phyloP scores from a whole-genome alignment of 257 asterid species.

The Lycium ferocissimum region DNA sequence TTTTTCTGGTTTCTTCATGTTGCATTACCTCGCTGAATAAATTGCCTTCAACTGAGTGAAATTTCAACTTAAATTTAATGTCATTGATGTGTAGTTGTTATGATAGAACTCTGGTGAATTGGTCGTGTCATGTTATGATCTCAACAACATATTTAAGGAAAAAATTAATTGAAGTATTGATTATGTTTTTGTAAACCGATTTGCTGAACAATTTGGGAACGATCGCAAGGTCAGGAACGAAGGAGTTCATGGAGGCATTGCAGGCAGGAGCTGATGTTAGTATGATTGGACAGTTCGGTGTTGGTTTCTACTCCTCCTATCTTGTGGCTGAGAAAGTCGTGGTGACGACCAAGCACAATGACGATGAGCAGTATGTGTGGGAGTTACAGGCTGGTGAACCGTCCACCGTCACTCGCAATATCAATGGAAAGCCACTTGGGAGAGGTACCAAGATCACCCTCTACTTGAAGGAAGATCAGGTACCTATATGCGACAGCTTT shows the following conservation, averaged over 20 bases:
- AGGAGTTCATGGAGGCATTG: conserved; percentile 38
- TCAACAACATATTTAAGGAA: too few species aligned
- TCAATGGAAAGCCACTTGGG: not conserved
- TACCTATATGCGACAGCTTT: too few species aligned
- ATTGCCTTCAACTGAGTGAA: too few species aligned
- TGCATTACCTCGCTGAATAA: too few species aligned
- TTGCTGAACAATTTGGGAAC: conserved; percentile 35
- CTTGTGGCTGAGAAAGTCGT: conserved; percentile 20
- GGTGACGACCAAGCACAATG: conserved; percentile 22
- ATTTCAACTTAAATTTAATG: too few species aligned
- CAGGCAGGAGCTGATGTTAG: conserved; percentile 40
- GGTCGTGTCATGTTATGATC: too few species aligned
- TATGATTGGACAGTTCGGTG: conserved; percentile 33
- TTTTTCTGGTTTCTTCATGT: too few species aligned
- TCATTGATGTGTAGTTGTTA: too few species aligned
- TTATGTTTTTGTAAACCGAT: conserved; percentile 15
- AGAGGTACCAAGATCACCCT: conserved; percentile 11
- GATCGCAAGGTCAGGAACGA: conserved; percentile 36
- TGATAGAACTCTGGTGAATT: too few species aligned
- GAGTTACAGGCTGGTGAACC: not conserved
- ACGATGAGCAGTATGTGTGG: conserved; percentile 14
- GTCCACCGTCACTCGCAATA: not conserved
- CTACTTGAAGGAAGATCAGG: conserved; percentile 1
- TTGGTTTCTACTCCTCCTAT: conserved; percentile 22
- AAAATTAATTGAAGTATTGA: too few species aligned